Evolutionary conservation across 2,329 filamentous ascomycete species (phyloP), one percentile per base, ranked within the genome.

Genomic region (Venturia effusa): DNA sequence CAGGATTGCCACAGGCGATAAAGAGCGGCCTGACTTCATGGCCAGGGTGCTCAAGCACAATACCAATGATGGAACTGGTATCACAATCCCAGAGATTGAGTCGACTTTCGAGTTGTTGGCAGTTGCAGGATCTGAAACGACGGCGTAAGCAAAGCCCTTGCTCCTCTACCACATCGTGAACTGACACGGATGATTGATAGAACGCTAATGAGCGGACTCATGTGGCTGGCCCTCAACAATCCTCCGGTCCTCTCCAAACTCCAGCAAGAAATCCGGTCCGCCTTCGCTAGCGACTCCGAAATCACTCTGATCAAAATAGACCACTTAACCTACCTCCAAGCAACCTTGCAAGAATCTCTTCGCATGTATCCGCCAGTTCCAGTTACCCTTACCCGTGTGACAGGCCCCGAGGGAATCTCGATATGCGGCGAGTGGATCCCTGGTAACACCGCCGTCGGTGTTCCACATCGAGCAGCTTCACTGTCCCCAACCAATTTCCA

Each of bases 291-390:
- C 48, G 61, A 63, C 48, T 32, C 32, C 37, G 48, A 59, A 22
- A 63, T 63, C 30, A 59, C 19, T n/a, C 22, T 63, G 24, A 15
- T 51, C n/a, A 59, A 65, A 45, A 19, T 60, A 41, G 59, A 40
- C 17, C 34, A 27, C 7, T 66, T 77, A 17, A 69, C 71, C 1
- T 81, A 79, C 66, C 70, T 80, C 64, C 72, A 76, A 45, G 78
- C 78, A 4, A 77, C 77, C 64, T 71, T 81, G 15, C 51, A 78
- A 62, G 79, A 82, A 69, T 76, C 73, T 1, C 69, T 81, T 5
- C 72, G 79, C 8, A 74, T 79, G 61, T 78, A 77, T 67, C 78
- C 79, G 1, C 78, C 79, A 0, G 74, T 80, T 4, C 74, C 77
- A 5, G 72, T 73, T 32, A 75, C 77, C 7, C 71, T 78, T 22